These are phyloP conservation scores for Lactarius akahatsu DNA, from an alignment of 768 basidiomycete genomes.

Conservation along the genomic window DNA sequence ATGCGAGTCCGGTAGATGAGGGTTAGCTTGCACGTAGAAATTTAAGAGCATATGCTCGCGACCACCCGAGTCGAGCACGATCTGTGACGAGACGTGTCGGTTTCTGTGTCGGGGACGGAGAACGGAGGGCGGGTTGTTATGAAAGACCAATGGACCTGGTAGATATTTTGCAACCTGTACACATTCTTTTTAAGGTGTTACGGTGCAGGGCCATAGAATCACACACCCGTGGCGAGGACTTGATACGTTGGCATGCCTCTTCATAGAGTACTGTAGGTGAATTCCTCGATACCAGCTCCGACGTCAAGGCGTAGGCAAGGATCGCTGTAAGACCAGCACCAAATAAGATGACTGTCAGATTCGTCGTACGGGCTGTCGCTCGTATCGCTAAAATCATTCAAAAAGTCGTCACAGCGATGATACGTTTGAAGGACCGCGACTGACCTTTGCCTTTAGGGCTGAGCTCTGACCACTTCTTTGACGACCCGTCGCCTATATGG, in stretches of 20 bases:
- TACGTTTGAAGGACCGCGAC: neutral
- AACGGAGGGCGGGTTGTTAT: conserved; percentile 78
- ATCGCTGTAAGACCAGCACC: conserved; percentile 81
- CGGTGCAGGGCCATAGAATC: neutral
- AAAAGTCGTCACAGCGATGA: conserved; percentile 1
- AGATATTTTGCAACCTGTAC: conserved; percentile 67
- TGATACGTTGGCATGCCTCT: conserved; percentile 52
- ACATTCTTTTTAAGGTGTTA: conserved; percentile 4
- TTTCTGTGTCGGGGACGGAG: conserved; percentile 78
- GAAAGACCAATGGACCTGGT: conserved; percentile 65
- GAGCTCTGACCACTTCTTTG: conserved; percentile 78
- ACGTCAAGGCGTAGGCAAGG: conserved; percentile 73
- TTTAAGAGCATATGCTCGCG: conserved; percentile 83
- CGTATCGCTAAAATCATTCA: conserved; percentile 45
- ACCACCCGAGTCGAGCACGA: conserved; percentile 69
- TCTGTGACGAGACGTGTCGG: conserved; percentile 76
- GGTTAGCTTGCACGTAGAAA: conserved; percentile 72
- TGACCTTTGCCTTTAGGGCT: conserved; percentile 74
- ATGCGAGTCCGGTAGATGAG: conserved; percentile 42
- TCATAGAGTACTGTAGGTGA: conserved; percentile 81
- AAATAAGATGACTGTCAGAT: conserved; percentile 56
- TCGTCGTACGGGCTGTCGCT: conserved; percentile 52
- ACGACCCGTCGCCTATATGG: conserved; percentile 53
- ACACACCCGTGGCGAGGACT: conserved; percentile 46
- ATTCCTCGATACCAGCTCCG: conserved; percentile 85